A percentile compares a stretch with the other conserved stretches of the same genome.
Conservation (phyloP, 1,284 basidiomycete species). For the Trametes versicolor region DNA sequence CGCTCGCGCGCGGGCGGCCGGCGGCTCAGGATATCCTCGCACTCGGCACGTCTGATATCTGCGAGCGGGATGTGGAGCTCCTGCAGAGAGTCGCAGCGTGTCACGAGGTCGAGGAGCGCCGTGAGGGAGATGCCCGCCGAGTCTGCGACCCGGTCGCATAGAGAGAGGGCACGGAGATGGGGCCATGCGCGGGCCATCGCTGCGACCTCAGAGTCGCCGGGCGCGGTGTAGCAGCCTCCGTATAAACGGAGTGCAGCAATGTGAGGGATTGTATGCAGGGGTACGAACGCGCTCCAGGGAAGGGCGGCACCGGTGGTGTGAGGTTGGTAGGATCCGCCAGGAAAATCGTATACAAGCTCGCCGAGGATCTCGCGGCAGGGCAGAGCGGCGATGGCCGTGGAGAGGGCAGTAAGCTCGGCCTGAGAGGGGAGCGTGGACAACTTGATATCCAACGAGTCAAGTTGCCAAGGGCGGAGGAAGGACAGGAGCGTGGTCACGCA, state of each 20-base stretch:
- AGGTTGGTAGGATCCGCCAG: neutral
- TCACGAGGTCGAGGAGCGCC: neutral
- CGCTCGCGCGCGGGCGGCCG: neutral
- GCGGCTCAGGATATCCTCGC: neutral
- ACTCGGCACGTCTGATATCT: neutral
- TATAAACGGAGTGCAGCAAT: neutral
- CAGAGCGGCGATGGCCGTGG: neutral
- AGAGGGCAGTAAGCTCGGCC: neutral
- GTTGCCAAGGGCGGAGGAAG: neutral
- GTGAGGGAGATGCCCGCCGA: neutral
- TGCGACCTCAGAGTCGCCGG: neutral
- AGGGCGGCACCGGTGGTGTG: neutral
- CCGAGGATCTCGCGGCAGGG: neutral
- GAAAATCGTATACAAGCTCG: neutral
- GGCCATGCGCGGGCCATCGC: neutral
- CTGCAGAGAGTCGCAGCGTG: neutral
- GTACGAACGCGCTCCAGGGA: neutral
- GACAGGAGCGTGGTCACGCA: neutral
- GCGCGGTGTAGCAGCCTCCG: neutral
- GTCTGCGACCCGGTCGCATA: neutral
- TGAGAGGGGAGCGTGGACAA: neutral
- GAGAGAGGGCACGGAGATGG: neutral
- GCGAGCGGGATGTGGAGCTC: neutral
- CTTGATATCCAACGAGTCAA: neutral
- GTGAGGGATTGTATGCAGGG: neutral